Base-by-base conservation (phyloP, 176 grass and related monocot genomes). In the Rhipidocladum racemiflorum region DNA sequence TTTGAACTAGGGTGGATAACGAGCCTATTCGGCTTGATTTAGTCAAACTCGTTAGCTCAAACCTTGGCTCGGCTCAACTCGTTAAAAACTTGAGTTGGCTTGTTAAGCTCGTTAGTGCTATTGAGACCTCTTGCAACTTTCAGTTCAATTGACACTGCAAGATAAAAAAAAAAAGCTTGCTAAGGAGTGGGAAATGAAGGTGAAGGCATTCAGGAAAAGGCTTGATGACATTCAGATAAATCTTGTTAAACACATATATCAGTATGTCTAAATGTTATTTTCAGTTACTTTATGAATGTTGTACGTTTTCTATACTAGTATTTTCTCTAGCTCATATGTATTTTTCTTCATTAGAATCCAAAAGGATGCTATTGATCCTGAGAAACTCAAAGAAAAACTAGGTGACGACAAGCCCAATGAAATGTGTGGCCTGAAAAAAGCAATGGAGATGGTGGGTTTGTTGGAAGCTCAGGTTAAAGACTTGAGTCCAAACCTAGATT, bases 381-480 rank as follows among this genome's bases (percentile, higher is more conserved):
- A 93, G 53, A 99, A 95, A 85, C 84, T 99, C 55, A 91, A 95
- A 61, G 92, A 54, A 46, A 90, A 87, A 76, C 68, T 95, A 71
- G 75, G 78, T 61, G 92, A 95, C 74, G 68, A 90, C 23, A 79
- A 86, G 65, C 76, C 93, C 39, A 91, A 90, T 78, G 89, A 86
- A 55, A 54, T n/a, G 1, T 91, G 67, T 87, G 89, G 83, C 90
- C 79, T 88, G 82, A 95, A 89, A 93, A 93, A 84, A 84, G 89
- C 96, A 81, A 82, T 92, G 78, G 92, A 95, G 77, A 99, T 91
- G 84, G 90, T 91, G 59, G 80, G 85, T 8, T 88, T 99, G 87
- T 82, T 99, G 35, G 92, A 95, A 90, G 89, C 88, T 72, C 92
- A 95, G 84, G 72, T 99, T 66, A 99, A 99, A 85, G 96, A 99